These are phyloP conservation scores for Cardamine chenopodiifolia DNA, from an alignment of 345 rosid species.

Conservation along the genomic window DNA sequence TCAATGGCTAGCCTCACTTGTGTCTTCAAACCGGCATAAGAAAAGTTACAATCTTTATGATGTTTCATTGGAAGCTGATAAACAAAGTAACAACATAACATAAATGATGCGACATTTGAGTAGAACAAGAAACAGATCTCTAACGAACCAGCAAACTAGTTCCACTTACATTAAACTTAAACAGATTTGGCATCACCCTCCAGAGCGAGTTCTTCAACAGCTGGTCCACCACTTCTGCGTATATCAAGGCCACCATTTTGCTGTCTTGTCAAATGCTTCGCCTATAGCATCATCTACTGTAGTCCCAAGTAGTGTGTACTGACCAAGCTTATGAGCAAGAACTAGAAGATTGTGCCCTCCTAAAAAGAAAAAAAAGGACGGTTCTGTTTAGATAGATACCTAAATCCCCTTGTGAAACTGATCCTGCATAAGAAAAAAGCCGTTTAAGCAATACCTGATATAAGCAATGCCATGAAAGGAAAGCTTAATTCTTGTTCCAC, in stretches of 20 bases:
- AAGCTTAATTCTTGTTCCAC: conserved; percentile 70
- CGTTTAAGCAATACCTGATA: conserved; percentile 64
- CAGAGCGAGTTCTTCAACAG: conserved; percentile 85
- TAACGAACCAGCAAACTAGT: neutral
- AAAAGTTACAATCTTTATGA: conserved; percentile 92
- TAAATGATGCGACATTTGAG: neutral
- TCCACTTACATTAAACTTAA: conserved; percentile 65
- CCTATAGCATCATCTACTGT: conserved; percentile 96
- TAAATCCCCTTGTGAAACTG: neutral
- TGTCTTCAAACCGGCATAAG: conserved; percentile 95
- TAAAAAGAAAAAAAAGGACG: conserved; percentile 21
- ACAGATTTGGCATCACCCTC: conserved; percentile 84
- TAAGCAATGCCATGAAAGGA: conserved; percentile 91
- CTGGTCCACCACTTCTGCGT: conserved; percentile 95
- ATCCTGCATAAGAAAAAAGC: neutral
- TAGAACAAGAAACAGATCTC: neutral
- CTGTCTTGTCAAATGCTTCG: conserved; percentile 92
- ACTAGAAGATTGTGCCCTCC: conserved; percentile 92
- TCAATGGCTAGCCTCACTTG: conserved; percentile 93
- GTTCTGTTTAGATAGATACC: neutral
- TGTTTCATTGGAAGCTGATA: conserved; percentile 82
- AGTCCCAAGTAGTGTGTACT: conserved; percentile 88
- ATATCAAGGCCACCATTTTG: conserved; percentile 94
- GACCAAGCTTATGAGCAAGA: conserved; percentile 88
- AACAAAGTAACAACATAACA: conserved; percentile 13